Base-by-base conservation (phyloP, 768 basidiomycete species). In the Boletus rubescentipes region DNA sequence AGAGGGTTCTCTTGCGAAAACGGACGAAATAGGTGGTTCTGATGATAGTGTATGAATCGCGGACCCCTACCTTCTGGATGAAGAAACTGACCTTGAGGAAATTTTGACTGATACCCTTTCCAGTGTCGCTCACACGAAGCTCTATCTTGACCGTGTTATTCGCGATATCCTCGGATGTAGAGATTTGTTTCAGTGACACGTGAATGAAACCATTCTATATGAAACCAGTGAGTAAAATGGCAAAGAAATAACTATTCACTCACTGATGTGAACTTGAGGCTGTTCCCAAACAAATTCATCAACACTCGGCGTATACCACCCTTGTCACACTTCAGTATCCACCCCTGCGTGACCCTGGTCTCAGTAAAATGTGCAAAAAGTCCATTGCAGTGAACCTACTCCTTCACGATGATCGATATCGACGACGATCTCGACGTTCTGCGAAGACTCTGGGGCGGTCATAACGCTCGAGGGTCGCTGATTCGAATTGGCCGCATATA, bases 1-100 rank as follows among this genome's bases (percentile, higher is more conserved):
- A 96, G 69, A 1, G 94, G 93, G 61, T 96, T 95, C 71, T 97
- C 95, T 74, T 98, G 95, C 1, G 93, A 93, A 73, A 98, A 98
- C 0, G 95, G 95, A 61, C 96, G 95, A 75, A 97, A 98, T 6
- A 98, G 77, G 73, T 95, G 91, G 62, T 97, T 93, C 89, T 90
- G 59, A 10, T 34, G 11, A 41, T 34, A 16, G 42, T 21, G 8
- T 29, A 45, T 53, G 38, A 52, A 46, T 47, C 29, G 53, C 47
- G 10, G 49, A 23, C 9, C 11, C 48, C 7, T 18, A 26, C 15
- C 30, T 38, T 42, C n/a, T 4, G 5, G 47, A 51, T 36, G 44
- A 58, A 16, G 11, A 15, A 21, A 60, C 63, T 44, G 54, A 88
- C 91, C 82, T 93, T 91, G 54, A 96, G 74, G 71, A 98, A 98